Evolutionary conservation across 2,329 filamentous ascomycete genomes (phyloP), one percentile per base, ranked within the genome.

Genomic region (Huntiella moniliformis): DNA sequence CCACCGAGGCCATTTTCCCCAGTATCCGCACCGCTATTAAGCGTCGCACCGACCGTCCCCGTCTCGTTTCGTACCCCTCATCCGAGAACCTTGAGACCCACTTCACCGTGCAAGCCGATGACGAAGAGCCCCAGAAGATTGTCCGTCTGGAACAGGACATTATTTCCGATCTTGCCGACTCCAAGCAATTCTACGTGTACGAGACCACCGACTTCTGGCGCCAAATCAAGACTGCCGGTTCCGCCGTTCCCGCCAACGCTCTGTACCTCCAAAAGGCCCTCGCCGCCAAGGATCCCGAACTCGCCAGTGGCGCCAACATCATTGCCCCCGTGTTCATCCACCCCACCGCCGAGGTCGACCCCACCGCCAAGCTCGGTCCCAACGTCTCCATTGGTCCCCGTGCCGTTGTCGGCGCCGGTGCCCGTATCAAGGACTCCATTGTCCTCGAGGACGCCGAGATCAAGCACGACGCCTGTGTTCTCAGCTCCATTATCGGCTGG

Each of bases 121-220:
- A 83, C 11, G 79, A 85, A 32, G 73, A 73, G 62, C 80, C 81
- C 64, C 88, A 77, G 58, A 79, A 93, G 56, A 84, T 94, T 42
- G 82, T 98, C 54, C 83, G 91, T 45, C 73, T 98, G 47, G 91
- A 98, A 67, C 91, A 96, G 66, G 91, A 98, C 60, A 94, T 96
- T 44, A 73, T 98, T 50, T 82, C 86, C 44, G 88, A 96, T 58
- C 77, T 96, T 57, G 88, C 91, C 51, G 91, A 96, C 64, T 94
- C 77, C 73, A 91, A 93, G 66, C 84, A 91, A 62, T 98, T 98
- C 70, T 96, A 86, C 64, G 91, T 96, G 31, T 82, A 94, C 62
- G 91, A 98, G 68, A 96, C 88, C 53, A 93, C 92, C 67, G 91
- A 96, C 62, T 98, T 98, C 64, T 98, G 91, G 91, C 85, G 91